Conservation (phyloP, 2,329 filamentous ascomycete species). For the Chaetomiaceae sp. region DNA sequence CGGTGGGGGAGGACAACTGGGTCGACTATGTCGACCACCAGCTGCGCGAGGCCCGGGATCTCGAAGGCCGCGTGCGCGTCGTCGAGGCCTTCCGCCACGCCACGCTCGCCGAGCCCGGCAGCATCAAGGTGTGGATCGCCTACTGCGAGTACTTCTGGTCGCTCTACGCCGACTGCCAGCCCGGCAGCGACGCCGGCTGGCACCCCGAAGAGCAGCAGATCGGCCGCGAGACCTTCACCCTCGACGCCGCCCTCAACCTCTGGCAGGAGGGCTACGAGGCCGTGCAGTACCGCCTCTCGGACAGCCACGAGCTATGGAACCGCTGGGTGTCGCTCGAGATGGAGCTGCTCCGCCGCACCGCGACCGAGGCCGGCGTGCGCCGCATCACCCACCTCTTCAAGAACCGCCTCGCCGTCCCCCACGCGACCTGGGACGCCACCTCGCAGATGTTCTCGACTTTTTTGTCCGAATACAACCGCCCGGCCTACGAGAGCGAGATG, state of each 20-base stretch:
- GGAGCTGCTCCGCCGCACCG: constrained; percentile 57
- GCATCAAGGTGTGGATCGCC: constrained; percentile 68
- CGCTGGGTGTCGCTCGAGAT: constrained; percentile 70
- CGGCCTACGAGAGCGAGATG: constrained; percentile 72
- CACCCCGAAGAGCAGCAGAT: constrained; percentile 64
- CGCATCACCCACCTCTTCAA: constrained; percentile 66
- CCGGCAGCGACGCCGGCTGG: constrained; percentile 49
- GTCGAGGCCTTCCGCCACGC: constrained; percentile 70
- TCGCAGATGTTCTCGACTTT: constrained; percentile 72
- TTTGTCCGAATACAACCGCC: constrained; percentile 64
- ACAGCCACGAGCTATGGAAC: constrained; percentile 77
- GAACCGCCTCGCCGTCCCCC: constrained; percentile 66
- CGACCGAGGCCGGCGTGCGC: constrained; percentile 54
- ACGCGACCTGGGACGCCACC: constrained; percentile 70
- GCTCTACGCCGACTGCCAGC: constrained; percentile 62
- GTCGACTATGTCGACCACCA: constrained; percentile 72
- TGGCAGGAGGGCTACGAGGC: constrained; percentile 69
- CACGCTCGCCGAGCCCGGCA: constrained; percentile 66
- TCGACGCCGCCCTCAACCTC: constrained; percentile 60
- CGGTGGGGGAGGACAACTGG: constrained; percentile 74
- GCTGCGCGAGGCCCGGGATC: constrained; percentile 52
- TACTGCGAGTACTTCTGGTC: constrained; percentile 77
- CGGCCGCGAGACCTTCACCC: constrained; percentile 67
- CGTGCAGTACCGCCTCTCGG: constrained; percentile 68
- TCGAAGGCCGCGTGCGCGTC: constrained; percentile 64